Evolutionary conservation across 805 yeast genomes (phyloP).

Genomic region (Kuraishia borneana): DNA sequence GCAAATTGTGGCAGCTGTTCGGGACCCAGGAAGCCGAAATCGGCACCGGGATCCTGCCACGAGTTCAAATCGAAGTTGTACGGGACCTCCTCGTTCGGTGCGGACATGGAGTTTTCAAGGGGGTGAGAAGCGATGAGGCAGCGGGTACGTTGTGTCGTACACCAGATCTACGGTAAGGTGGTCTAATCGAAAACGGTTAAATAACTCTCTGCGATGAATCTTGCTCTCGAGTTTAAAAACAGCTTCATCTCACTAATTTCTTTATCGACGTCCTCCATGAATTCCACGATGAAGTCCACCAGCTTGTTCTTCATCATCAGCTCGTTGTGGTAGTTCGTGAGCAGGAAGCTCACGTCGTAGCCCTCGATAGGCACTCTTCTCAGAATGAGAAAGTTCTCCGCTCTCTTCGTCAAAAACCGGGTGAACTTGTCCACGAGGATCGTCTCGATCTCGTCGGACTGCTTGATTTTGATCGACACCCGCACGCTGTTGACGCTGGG

Average conservation of each 20-base stretch:
- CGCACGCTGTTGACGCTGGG: slow-evolving; percentile 90
- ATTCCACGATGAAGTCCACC: slow-evolving; percentile 94
- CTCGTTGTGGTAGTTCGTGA: slow-evolving; percentile 92
- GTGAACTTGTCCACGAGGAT: slow-evolving; percentile 92
- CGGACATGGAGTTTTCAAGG: background rate
- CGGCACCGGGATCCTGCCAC: background rate
- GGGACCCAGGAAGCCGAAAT: background rate
- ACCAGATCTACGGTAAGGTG: background rate
- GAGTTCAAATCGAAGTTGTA: background rate
- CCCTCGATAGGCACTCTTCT: slow-evolving; percentile 88
- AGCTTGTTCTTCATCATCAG: slow-evolving; percentile 90
- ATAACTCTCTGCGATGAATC: slow-evolving; percentile 95
- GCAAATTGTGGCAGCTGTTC: slow-evolving; percentile 1
- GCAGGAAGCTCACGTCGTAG: slow-evolving; percentile 84
- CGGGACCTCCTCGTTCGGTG: background rate
- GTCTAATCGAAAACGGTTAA: slow-evolving; percentile 75
- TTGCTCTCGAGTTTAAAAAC: slow-evolving; percentile 92
- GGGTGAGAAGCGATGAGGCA: background rate
- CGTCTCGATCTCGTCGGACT: slow-evolving; percentile 94
- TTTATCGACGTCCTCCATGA: slow-evolving; percentile 98
- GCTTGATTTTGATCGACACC: slow-evolving; percentile 86
- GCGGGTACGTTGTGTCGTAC: background rate
- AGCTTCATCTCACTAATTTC: slow-evolving; percentile 98
- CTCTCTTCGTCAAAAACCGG: slow-evolving; percentile 87
- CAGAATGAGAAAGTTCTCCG: slow-evolving; percentile 85